Evolutionary conservation across 2,329 filamentous ascomycete species (phyloP), one percentile per base, ranked within the genome.

Genomic region (Fusarium poae): DNA sequence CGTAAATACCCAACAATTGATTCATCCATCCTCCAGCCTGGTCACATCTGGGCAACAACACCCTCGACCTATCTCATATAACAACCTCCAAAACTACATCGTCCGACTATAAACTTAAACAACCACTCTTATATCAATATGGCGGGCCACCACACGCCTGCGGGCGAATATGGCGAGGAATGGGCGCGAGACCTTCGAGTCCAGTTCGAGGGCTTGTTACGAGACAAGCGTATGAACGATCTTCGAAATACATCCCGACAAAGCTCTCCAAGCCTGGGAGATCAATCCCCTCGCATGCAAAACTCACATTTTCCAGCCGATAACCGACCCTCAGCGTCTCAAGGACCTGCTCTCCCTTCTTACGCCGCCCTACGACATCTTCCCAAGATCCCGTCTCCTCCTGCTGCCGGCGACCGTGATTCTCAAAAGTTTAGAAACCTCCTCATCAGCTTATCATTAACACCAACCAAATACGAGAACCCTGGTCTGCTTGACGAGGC

Each of bases 391-490:
- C 94, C 96, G 5, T 90, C 91, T 15, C 86, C 93, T 25, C 95
- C 96, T 9, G 84, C 88, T 37, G 76, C 83, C 12, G 77, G 81
- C 75, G 92, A 95, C 78, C 81, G 86, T 57, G 84, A 86, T 21
- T 92, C 91, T 1, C 85, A 92, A 65, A 92, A 92, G 72, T 94
- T 94, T 74, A 87, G 91, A 72, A 97, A 91, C 80, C 87, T 97
- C 65, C 86, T 98, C 44, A 87, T 97, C 70, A 93, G 92, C 21
- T 82, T 98, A 21, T 97, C 95, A 18, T 86, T 92, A 62, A 97
- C 94, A 45, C 96, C 96, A 20, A 92, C 91, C 21, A 96, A 95
- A 78, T 99, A 97, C 82, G 96, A 99, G 80, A 98, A 99, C 79
- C 95, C 96, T 0, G 96, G 96, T 35, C 83, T 98, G 13, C 83